These are phyloP conservation scores for Penicillium dipodomyicola DNA, from an alignment of 495 filamentous ascomycete genomes.

Conservation along the genomic window DNA sequence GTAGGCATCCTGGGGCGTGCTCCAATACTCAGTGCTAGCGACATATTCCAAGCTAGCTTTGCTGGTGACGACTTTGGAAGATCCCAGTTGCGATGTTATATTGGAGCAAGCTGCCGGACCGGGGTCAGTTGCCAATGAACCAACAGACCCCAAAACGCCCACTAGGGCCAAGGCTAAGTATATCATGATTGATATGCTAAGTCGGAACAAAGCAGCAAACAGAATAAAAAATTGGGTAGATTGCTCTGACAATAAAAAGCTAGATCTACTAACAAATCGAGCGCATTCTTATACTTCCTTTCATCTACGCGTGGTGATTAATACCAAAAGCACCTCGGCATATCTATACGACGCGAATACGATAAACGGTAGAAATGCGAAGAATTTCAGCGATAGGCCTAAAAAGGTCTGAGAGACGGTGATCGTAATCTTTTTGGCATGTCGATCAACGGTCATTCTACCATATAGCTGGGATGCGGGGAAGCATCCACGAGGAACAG, in stretches of 20 bases:
- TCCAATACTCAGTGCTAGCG: constrained; percentile 44
- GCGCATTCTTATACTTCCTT: not conserved
- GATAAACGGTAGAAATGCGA: not conserved
- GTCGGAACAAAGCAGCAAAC: not conserved
- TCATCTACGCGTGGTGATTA: not conserved
- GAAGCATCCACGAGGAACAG: not conserved
- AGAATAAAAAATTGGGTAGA: not conserved
- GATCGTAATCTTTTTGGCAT: constrained; percentile 1
- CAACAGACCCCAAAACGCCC: constrained; percentile 7
- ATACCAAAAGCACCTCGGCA: not conserved
- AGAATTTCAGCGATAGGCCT: not conserved
- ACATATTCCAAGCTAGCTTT: constrained; percentile 19
- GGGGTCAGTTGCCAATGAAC: constrained; percentile 11
- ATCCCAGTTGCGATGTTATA: constrained; percentile 22
- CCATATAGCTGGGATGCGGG: not conserved
- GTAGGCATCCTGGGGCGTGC: constrained; percentile 36
- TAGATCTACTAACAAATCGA: not conserved
- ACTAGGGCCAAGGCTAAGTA: constrained; percentile 7
- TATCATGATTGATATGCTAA: constrained; percentile 10
- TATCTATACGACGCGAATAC: constrained; percentile 6
- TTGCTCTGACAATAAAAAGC: not conserved
- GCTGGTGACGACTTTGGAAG: constrained; percentile 22
- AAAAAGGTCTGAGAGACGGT: not conserved
- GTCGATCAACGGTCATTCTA: not conserved
- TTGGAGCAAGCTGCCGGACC: constrained; percentile 26